Evolutionary conservation across 768 basidiomycete genomes (phyloP), one percentile per base, ranked within the genome.

Genomic region (Rhodotorula babjevae): DNA sequence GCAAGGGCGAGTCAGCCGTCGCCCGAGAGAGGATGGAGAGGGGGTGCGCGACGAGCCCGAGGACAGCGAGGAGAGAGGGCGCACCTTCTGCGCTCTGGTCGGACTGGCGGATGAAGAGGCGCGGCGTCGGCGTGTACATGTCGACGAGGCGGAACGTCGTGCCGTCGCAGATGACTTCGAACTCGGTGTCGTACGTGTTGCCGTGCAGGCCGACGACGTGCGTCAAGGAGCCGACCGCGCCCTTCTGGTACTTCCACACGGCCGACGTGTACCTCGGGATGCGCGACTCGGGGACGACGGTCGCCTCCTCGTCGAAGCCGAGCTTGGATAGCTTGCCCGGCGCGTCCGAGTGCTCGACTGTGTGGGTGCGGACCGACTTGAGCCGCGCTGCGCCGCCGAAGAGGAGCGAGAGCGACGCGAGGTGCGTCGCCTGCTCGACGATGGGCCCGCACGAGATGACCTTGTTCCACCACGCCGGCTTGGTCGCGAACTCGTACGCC

Each of bases 331-430:
- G 86, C 27, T 86, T 82, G 47, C 95, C 95, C 18, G 95, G 90
- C 74, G 87, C 86, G 81, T 97, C 94, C 80, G 92, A 84, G 90
- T 90, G 93, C 79, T 95, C 93, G 46, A 97, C 85, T 19, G 93
- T 92, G 80, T 94, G 92, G 16, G 93, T 92, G 68, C 67, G 79
- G 75, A 82, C 80, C 47, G 80, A 77, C 61, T 87, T 81, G 70
- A 94, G 88, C 78, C 94, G 91, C 63, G 96, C 92, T 76, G 95
- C 91, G 25, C 95, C 95, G 63, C 94, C 95, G 79, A 98, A 97
- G 84, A 95, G 95, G 76, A 95, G 89, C 53, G 93, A 96, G 57
- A 77, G 62, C 42, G 58, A 46, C 46, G 60, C 69, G 83, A 97
- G 96, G 83, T 98, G 94, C 31, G 95, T 98, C 60, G 92, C 94